Evolutionary conservation across 345 rosid genomes (phyloP).

Genomic region (Eucalyptus polybractea): DNA sequence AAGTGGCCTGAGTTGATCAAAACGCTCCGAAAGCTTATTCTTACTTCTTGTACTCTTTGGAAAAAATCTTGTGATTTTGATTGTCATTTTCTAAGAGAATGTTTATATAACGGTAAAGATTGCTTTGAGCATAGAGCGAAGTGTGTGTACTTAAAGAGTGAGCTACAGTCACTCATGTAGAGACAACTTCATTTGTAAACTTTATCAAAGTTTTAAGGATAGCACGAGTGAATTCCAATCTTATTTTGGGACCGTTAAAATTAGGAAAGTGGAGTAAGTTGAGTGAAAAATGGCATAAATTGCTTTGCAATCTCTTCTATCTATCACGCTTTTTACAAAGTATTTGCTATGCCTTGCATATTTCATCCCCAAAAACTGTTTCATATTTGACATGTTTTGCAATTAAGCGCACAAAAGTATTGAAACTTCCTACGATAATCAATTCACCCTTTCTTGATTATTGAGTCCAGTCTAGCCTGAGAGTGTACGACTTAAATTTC

Average conservation of each 20-base stretch:
- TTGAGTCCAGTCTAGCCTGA: not conserved
- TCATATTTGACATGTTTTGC: not conserved
- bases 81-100: not conserved
- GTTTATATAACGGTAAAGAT: not conserved
- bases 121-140: not conserved
- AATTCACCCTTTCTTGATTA: not conserved
- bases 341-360: not conserved
- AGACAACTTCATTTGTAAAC: not conserved
- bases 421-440: not conserved
- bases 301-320: not conserved
- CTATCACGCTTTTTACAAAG: not conserved
- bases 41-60: not conserved
- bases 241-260: not conserved
- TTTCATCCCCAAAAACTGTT: not conserved
- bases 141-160: not conserved
- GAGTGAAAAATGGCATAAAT: not conserved
- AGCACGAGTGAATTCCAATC: not conserved
- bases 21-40: not conserved
- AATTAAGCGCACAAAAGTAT: not conserved
- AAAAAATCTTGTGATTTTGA: not conserved
- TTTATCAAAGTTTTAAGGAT: not conserved
- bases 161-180: not conserved
- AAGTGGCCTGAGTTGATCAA: not conserved
- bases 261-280: not conserved
- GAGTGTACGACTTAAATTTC: not conserved